phyloP scores from a whole-genome alignment of 495 filamentous ascomycete species.

The Aspergillus sclerotiicarbonarius region DNA sequence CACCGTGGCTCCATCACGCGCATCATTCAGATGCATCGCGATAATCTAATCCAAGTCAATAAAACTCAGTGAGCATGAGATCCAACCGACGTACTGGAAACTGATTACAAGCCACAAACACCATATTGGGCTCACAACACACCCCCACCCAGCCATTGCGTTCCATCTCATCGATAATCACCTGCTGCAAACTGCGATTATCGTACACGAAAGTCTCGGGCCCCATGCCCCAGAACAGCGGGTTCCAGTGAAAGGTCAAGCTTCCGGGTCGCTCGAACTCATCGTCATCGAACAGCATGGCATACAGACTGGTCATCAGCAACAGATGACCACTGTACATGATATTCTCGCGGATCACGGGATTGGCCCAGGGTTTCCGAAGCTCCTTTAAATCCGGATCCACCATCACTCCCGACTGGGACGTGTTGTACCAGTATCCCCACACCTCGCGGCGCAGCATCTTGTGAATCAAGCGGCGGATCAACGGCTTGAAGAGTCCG shows the following conservation, averaged over 20 bases:
- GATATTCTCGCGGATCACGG: constrained; percentile 33
- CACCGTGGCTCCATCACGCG: constrained; percentile 25
- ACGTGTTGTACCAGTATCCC: constrained; percentile 38
- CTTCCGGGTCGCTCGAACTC: constrained; percentile 25
- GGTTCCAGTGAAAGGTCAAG: constrained; percentile 31
- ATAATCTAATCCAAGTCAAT: too few relatives aligned
- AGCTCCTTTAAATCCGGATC: constrained; percentile 35
- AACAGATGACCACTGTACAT: constrained; percentile 38
- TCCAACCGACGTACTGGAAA: constrained; percentile 3
- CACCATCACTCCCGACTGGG: constrained; percentile 22
- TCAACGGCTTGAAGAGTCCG: constrained; percentile 20
- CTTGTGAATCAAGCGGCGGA: constrained; percentile 28
- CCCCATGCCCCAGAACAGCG: constrained; percentile 36
- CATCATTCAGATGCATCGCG: constrained; percentile 31
- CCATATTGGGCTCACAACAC: constrained; percentile 38
- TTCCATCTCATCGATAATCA: constrained; percentile 35
- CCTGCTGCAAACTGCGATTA: constrained; percentile 23
- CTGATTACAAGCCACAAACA: constrained; percentile 38
- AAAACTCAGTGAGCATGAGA: too few relatives aligned
- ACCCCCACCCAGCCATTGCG: constrained; percentile 27
- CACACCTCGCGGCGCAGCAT: constrained; percentile 37
- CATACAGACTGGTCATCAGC: constrained; percentile 34
- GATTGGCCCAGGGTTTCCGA: constrained; percentile 38
- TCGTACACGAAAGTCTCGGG: constrained; percentile 30
- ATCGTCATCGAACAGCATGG: constrained; percentile 40